A percentile compares a stretch with the other conserved stretches of the same genome.
These are phyloP conservation scores for Citrus medica DNA, from an alignment of 345 rosid species.

Conservation along the genomic window DNA sequence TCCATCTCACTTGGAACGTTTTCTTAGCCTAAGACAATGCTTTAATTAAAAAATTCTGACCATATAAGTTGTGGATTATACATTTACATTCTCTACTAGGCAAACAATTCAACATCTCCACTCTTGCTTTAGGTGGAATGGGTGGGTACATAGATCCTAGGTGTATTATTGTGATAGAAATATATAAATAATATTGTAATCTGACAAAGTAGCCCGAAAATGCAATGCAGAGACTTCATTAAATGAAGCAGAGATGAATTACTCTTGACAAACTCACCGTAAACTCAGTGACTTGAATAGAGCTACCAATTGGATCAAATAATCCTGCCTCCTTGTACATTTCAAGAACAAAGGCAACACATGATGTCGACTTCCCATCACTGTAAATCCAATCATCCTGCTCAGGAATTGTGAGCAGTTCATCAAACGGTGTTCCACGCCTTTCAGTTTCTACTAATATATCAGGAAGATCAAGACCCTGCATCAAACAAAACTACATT, in stretches of 20 bases:
- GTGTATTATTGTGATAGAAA: not conserved
- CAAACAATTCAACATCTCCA: not conserved
- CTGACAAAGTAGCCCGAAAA: not conserved
- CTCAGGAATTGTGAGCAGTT: slow-evolving; percentile 91
- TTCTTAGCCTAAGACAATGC: not conserved
- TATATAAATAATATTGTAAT: not conserved
- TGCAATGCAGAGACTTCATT: not conserved
- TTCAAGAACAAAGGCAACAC: slow-evolving; percentile 89
- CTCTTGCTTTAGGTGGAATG: not conserved
- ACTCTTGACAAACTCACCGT: slow-evolving; percentile 50
- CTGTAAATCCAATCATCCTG: slow-evolving; percentile 88
- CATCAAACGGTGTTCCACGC: slow-evolving; percentile 84
- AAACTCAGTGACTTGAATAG: slow-evolving; percentile 91
- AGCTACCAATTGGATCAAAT: slow-evolving; percentile 58
- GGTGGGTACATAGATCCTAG: not conserved
- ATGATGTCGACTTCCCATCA: slow-evolving; percentile 94
- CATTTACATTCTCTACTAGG: not conserved
- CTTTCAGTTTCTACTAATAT: slow-evolving; percentile 79
- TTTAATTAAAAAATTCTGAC: not conserved
- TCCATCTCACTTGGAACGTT: not conserved
- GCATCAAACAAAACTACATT: slow-evolving; percentile 17
- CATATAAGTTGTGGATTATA: not conserved
- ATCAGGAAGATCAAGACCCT: slow-evolving; percentile 84
- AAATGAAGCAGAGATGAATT: not conserved
- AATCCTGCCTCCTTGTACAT: slow-evolving; percentile 96